Conservation (phyloP, 83 land plant species). For the Picea mariana region DNA sequence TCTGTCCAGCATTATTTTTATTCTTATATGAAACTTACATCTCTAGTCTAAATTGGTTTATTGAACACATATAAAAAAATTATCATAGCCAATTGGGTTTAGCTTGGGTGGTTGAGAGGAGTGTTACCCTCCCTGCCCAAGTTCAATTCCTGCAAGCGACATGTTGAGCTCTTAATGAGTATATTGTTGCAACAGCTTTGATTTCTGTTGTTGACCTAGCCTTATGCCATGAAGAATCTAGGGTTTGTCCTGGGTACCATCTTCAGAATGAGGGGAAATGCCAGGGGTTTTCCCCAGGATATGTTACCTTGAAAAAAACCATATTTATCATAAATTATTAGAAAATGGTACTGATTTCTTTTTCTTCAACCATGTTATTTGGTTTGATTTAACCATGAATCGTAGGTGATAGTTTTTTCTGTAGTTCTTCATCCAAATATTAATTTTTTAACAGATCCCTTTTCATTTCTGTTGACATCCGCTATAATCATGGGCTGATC, state of each 20-base stretch:
- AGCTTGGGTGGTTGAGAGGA: too few relatives aligned
- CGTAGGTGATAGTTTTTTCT: background rate
- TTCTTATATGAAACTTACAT: background rate
- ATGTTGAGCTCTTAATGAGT: too few relatives aligned
- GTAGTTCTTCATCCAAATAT: background rate
- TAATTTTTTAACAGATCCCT: background rate
- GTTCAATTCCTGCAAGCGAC: too few relatives aligned
- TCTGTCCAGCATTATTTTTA: background rate
- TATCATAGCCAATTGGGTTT: background rate
- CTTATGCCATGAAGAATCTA: too few relatives aligned
- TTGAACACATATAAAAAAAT: background rate
- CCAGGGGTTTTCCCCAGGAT: too few relatives aligned
- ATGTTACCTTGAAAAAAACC: too few relatives aligned
- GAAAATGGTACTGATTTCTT: background rate
- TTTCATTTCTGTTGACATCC: background rate
- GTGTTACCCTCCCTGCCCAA: too few relatives aligned
- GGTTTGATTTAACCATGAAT: background rate
- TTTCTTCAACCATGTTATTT: background rate
- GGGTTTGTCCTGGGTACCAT: too few relatives aligned
- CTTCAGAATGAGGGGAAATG: too few relatives aligned
- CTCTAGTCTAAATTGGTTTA: background rate
- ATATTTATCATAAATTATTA: background rate
- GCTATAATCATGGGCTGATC: background rate
- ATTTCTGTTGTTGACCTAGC: too few relatives aligned
- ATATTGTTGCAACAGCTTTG: too few relatives aligned